Evolutionary conservation across 768 basidiomycete genomes (phyloP).

Genomic region (Lactarius psammicola): DNA sequence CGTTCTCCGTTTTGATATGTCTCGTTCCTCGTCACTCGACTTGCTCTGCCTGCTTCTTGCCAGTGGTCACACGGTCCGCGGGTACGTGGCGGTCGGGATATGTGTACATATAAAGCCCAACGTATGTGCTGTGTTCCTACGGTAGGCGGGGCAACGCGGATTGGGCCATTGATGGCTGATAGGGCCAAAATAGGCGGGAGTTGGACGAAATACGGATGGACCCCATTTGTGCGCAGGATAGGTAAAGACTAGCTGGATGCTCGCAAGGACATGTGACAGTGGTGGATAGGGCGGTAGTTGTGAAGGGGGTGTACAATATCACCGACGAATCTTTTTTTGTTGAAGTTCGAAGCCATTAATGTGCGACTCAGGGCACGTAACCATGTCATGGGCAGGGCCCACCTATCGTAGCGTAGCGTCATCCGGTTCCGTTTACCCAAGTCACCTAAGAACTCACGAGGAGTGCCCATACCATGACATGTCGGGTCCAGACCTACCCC

Average conservation of each 20-base stretch:
- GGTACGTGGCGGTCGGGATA: constrained; percentile 62
- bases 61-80: constrained; percentile 40
- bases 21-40: constrained; percentile 54
- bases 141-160: constrained; percentile 40
- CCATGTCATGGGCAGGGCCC: not conserved
- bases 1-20: constrained; percentile 64
- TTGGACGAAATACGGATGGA: constrained; percentile 18
- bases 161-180: constrained; percentile 38
- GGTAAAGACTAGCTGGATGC: constrained; percentile 46
- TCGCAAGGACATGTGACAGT: constrained; percentile 59
- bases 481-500: constrained; percentile 7
- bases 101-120: no score
- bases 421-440: not conserved
- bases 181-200: constrained; percentile 41
- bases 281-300: constrained; percentile 60
- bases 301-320: constrained; percentile 3
- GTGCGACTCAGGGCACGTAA: constrained; percentile 7
- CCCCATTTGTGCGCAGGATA: constrained; percentile 38
- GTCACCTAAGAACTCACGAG: not conserved
- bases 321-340: constrained; percentile 1
- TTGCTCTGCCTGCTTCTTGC: constrained; percentile 52
- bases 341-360: not conserved
- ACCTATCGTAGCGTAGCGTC: constrained; percentile 7
- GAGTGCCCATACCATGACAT: not conserved
- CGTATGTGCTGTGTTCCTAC: constrained; percentile 56